phyloP scores from a whole-genome alignment of 345 rosid genomes.

The Populus tremula region DNA sequence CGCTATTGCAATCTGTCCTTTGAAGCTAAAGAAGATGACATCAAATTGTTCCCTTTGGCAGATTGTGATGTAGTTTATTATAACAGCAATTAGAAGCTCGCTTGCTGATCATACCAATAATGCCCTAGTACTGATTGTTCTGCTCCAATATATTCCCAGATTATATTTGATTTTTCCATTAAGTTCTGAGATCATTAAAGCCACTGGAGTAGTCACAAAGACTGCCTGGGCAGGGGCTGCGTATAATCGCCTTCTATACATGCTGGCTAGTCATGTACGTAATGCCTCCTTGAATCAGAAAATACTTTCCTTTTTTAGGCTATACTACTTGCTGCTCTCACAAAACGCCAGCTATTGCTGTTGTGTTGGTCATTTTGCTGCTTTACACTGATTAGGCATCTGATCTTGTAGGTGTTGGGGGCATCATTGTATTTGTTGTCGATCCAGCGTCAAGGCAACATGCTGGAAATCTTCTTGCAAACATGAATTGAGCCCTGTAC shows the following conservation, averaged over 20 bases:
- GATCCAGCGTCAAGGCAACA: conserved; percentile 57
- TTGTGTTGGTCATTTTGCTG: not conserved
- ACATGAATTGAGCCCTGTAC: conserved; percentile 33
- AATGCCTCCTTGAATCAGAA: not conserved
- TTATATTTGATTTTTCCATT: conserved; percentile 71
- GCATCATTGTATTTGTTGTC: conserved; percentile 87
- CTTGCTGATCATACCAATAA: conserved; percentile 64
- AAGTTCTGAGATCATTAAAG: conserved; percentile 61
- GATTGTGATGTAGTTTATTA: conserved; percentile 82
- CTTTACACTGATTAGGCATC: not conserved
- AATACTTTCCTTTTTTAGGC: not conserved
- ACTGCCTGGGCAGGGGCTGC: conserved; percentile 99
- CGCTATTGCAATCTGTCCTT: not conserved
- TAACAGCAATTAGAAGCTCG: conserved; percentile 61
- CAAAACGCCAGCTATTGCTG: not conserved
- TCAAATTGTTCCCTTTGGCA: conserved; percentile 26
- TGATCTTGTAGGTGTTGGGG: conserved; percentile 60
- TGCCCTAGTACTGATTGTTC: conserved; percentile 71
- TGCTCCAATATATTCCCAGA: conserved; percentile 74
- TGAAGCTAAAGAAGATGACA: conserved; percentile 3
- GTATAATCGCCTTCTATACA: conserved; percentile 69
- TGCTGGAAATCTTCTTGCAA: conserved; percentile 79
- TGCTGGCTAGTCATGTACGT: conserved; percentile 88
- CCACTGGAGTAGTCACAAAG: conserved; percentile 70
- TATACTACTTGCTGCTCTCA: not conserved